Conservation (phyloP, 2,329 filamentous ascomycete genomes). For the Cordyceps farinosa region DNA sequence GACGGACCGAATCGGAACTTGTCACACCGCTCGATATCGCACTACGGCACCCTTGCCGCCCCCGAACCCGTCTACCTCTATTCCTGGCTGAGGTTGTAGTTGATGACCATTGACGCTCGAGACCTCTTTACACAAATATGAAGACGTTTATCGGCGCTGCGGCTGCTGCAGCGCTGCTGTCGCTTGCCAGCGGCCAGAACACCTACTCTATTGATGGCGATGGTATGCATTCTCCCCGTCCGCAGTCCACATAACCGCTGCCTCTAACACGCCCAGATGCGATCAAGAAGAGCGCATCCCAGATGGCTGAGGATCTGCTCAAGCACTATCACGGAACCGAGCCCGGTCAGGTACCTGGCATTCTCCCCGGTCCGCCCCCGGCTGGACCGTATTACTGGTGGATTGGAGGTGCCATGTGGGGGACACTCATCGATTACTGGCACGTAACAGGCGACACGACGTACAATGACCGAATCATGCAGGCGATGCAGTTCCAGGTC, state of each 20-base stretch:
- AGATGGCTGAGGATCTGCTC: constrained; percentile 43
- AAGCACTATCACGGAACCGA: constrained; percentile 45
- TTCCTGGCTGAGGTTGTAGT: background rate
- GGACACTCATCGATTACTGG: constrained; percentile 63
- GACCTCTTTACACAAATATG: constrained; percentile 20
- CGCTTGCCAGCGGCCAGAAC: constrained; percentile 20
- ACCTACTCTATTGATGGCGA: constrained; percentile 20
- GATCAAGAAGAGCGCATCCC: constrained; percentile 38
- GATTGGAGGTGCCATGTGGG: constrained; percentile 62
- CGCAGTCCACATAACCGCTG: background rate
- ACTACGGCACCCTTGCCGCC: background rate
- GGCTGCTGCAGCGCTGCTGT: constrained; percentile 23
- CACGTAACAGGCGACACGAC: constrained; percentile 55
- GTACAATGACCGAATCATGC: constrained; percentile 53
- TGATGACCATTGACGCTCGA: background rate
- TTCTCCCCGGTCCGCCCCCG: constrained; percentile 46
- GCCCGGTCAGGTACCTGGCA: constrained; percentile 43
- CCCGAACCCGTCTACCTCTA: background rate
- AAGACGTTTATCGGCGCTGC: constrained; percentile 22
- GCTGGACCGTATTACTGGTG: constrained; percentile 60
- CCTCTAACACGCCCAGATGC: constrained; percentile 25
- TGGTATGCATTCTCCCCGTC: background rate
- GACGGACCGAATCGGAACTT: background rate
- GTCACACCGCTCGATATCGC: background rate
- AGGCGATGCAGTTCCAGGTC: constrained; percentile 50